phyloP scores from a whole-genome alignment of 2,329 filamentous ascomycete species.

The Stachybotrys chlorohalonatus region DNA sequence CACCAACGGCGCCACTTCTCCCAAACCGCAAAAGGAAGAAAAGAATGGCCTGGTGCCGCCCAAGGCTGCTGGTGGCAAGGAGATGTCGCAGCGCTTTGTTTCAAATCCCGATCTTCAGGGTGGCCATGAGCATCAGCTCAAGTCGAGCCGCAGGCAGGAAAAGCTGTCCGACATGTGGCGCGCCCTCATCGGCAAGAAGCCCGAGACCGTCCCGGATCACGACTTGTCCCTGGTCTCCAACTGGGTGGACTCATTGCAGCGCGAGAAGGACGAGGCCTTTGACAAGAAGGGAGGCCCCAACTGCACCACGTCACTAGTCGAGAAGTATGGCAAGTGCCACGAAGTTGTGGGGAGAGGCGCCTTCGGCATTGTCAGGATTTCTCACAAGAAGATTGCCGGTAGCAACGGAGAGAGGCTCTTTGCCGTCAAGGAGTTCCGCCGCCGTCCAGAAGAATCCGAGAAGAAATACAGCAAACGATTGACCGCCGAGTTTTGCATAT shows the following conservation, averaged over 20 bases:
- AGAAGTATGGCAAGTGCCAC: constrained; percentile 98
- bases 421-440: constrained; percentile 96
- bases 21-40: constrained; percentile 34
- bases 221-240: constrained; percentile 88
- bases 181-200: constrained; percentile 75
- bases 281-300: constrained; percentile 64
- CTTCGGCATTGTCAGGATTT: constrained; percentile 95
- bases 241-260: constrained; percentile 91
- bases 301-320: constrained; percentile 64
- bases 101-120: constrained; percentile 46
- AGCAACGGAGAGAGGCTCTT: constrained; percentile 81
- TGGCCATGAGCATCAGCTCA: constrained; percentile 79
- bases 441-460: constrained; percentile 84
- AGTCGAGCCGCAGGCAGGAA: constrained; percentile 84
- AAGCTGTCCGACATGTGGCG: constrained; percentile 90
- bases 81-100: constrained; percentile 41
- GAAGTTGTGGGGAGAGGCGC: constrained; percentile 93
- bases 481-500: constrained; percentile 97
- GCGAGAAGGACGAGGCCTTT: constrained; percentile 78
- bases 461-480: constrained; percentile 98
- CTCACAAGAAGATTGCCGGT: constrained; percentile 84
- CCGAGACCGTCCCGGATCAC: constrained; percentile 62
- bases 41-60: constrained; percentile 17
- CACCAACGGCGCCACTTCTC: constrained; percentile 23
- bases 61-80: constrained; percentile 20